Evolutionary conservation across 179 eudicot species (phyloP).

Genomic region (Vitellaria paradoxa): DNA sequence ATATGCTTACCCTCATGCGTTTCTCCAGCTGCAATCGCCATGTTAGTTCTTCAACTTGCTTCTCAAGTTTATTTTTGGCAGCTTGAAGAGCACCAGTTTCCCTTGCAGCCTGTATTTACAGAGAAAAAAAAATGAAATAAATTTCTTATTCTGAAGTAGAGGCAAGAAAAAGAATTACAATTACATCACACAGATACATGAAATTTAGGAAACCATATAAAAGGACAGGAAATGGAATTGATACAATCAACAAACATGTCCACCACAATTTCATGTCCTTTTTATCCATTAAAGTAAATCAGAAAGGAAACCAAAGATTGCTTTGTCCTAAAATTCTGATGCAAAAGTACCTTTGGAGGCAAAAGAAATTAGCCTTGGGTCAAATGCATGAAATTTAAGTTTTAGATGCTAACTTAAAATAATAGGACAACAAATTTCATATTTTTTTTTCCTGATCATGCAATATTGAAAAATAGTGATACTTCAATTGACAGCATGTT

Average conservation of each 20-base stretch:
- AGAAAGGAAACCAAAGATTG: neutral
- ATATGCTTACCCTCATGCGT: constrained; percentile 79
- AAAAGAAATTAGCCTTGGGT: too few species aligned
- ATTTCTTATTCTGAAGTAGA: neutral
- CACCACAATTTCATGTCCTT: neutral
- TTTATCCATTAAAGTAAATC: too few species aligned
- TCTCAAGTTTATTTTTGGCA: constrained; percentile 95
- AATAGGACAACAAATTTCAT: too few species aligned
- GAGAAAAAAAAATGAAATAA: constrained; percentile 9
- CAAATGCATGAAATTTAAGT: too few species aligned
- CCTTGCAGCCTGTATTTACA: constrained; percentile 65
- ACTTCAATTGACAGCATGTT: too few species aligned
- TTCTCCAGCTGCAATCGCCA: constrained; percentile 96
- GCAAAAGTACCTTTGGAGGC: too few species aligned
- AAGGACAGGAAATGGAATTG: neutral
- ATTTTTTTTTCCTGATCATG: too few species aligned
- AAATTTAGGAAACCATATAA: neutral
- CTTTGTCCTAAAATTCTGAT: too few species aligned
- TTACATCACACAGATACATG: neutral
- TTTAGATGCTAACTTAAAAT: too few species aligned
- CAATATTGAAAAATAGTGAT: too few species aligned
- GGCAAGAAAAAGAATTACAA: neutral
- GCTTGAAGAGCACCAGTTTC: constrained; percentile 99
- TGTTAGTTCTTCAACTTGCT: constrained; percentile 96
- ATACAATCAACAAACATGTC: neutral